Percentiles rank a stretch among this genome's conserved stretches.
These are phyloP conservation scores for Ascochyta clinopodiicola DNA, from an alignment of 2,329 filamentous ascomycete genomes.

Conservation along the genomic window DNA sequence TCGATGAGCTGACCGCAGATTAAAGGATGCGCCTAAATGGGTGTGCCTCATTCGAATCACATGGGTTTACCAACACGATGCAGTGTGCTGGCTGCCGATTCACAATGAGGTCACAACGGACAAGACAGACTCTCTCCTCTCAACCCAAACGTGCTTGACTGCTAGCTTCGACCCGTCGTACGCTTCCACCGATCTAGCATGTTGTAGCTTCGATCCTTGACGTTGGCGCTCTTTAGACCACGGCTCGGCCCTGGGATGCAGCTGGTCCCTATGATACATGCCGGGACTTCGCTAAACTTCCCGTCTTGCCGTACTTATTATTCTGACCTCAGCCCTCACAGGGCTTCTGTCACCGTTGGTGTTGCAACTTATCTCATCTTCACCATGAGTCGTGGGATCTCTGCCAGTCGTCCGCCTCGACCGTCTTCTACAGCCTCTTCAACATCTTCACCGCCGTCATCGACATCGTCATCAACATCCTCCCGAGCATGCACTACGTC, in stretches of 20 bases:
- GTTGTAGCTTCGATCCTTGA: neutral
- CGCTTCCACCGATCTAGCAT: neutral
- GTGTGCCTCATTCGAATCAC: conserved; percentile 20
- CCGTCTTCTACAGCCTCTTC: conserved; percentile 34
- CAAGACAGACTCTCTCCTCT: neutral
- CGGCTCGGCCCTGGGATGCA: conserved; percentile 29
- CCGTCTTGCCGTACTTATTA: conserved; percentile 18
- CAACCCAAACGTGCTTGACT: neutral
- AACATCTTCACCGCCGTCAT: conserved; percentile 31
- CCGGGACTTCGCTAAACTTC: conserved; percentile 26
- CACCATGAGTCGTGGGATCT: conserved; percentile 46
- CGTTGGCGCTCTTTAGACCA: conserved; percentile 18
- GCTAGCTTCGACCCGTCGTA: neutral
- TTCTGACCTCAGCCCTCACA: conserved; percentile 27
- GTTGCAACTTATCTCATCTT: conserved; percentile 40
- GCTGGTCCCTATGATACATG: conserved; percentile 11
- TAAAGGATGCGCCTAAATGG: conserved; percentile 23
- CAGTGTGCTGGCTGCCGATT: conserved; percentile 11
- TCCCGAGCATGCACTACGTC: conserved; percentile 25
- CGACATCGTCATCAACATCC: conserved; percentile 36
- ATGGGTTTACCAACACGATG: conserved; percentile 16
- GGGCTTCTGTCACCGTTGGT: conserved; percentile 48
- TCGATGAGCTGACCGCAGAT: conserved; percentile 24
- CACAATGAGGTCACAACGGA: neutral
- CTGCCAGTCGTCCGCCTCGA: conserved; percentile 30